Evolutionary conservation across 768 basidiomycete genomes (phyloP), one percentile per base, ranked within the genome.

Genomic region (Calocybe indica): DNA sequence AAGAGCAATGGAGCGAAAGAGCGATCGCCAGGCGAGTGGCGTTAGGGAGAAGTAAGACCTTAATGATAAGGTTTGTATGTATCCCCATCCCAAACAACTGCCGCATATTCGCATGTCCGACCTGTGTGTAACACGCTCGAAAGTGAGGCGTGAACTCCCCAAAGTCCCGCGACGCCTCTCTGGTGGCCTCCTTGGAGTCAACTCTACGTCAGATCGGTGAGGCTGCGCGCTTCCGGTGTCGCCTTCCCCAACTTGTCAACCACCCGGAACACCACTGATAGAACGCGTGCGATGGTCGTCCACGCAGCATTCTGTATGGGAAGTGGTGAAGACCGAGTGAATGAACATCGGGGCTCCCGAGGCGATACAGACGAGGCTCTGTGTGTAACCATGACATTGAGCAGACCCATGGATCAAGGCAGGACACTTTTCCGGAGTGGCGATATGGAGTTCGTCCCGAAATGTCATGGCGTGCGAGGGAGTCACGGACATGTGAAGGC

Each of bases 361-460:
- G 76, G 70, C 62, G 58, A 67, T 57, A 65, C 77, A 73, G 60
- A 68, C 72, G 62, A 56, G 67, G 68, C 66, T 66, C 64, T 75
- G 78, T 74, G 28, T 48, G 75, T 71, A 40, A 49, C 57, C 54
- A 49, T 51, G 50, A 48, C 50, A 48, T 43, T 48, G 51, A 50
- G 45, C 47, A 60, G 55, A 57, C 54, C 52, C 33, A 36, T 49
- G 43, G 46, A 43, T 46, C 61, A 50, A 58, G 57, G 47, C 51
- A 46, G 54, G 48, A 60, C 60, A 70, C 78, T 59, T 62, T 79
- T 76, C 80, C 71, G 80, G 61, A 80, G 75, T 73, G 45, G 71
- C 73, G 70, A 68, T 72, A 38, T 58, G 65, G 58, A 22, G 60
- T 52, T 47, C 43, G 47, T 41, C 50, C 50, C 52, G 49, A 53